Evolutionary conservation across 2,329 filamentous ascomycete genomes (phyloP).

Genomic region (Cladosporium cucumerinum): DNA sequence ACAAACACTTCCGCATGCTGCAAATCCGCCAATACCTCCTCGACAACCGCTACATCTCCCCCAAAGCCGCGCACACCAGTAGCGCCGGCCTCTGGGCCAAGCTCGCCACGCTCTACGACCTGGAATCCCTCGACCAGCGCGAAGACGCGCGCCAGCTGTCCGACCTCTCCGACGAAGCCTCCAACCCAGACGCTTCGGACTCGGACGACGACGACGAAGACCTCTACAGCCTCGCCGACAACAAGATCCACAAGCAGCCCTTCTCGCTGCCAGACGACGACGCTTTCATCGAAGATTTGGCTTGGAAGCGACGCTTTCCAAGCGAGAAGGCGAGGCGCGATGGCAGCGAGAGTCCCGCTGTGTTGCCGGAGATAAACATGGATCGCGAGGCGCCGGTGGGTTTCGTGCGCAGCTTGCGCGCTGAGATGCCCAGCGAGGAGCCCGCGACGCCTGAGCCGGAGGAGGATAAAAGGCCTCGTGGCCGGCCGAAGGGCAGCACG

Average conservation of each 20-base stretch:
- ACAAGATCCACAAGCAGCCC: conserved; percentile 39
- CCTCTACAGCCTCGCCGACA: conserved; percentile 36
- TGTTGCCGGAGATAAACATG: conserved; percentile 32
- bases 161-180: conserved; percentile 24
- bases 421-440: conserved; percentile 19
- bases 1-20: conserved; percentile 91
- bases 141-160: conserved; percentile 60
- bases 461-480: conserved; percentile 19
- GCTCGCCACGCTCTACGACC: conserved; percentile 76
- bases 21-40: conserved; percentile 54
- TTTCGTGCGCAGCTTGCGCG: conserved; percentile 34
- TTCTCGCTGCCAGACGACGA: conserved; percentile 44
- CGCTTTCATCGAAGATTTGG: conserved; percentile 32
- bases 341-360: conserved; percentile 26
- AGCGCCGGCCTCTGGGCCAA: conserved; percentile 93
- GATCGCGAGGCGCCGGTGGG: conserved; percentile 31
- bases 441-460: conserved; percentile 20
- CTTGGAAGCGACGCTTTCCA: conserved; percentile 41
- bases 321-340: conserved; percentile 19
- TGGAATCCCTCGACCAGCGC: conserved; percentile 80
- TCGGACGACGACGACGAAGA: conserved; percentile 38
- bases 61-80: conserved; percentile 62
- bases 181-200: conserved; percentile 18
- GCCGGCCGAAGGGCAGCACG: conserved; percentile 19
- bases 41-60: conserved; percentile 35